phyloP scores from a whole-genome alignment of 306 rosid genomes.

The Cotoneaster glaucophyllus region DNA sequence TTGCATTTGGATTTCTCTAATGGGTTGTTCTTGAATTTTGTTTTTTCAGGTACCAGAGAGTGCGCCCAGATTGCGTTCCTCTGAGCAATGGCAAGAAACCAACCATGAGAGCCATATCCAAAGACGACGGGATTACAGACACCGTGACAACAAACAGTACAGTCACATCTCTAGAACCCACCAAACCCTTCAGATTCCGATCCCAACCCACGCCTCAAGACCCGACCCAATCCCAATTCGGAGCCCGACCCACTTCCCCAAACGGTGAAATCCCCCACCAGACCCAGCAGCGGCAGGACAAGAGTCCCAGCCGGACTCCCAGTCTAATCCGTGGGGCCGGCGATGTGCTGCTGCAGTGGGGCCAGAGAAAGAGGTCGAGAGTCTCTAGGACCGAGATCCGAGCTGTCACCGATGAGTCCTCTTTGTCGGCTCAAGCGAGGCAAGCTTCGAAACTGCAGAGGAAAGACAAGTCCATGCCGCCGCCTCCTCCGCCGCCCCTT shows the following conservation, averaged over 20 bases:
- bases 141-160: not conserved
- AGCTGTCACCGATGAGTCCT: constrained; percentile 38
- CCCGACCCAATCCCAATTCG: constrained; percentile 13
- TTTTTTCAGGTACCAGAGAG: constrained; percentile 34
- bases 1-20: not conserved
- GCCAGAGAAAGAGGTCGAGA: constrained; percentile 55
- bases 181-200: constrained; percentile 41
- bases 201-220: constrained; percentile 24
- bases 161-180: constrained; percentile 19
- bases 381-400: constrained; percentile 47
- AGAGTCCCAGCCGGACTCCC: constrained; percentile 31
- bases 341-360: constrained; percentile 64
- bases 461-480: constrained; percentile 29
- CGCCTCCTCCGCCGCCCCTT: constrained; percentile 37
- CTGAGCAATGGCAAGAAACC: constrained; percentile 34
- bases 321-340: constrained; percentile 30
- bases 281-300: constrained; percentile 14
- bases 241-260: constrained; percentile 11
- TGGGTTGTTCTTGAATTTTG: not conserved
- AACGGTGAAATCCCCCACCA: constrained; percentile 12
- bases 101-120: constrained; percentile 15
- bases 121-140: constrained; percentile 1
- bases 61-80: constrained; percentile 37
- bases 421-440: constrained; percentile 32
- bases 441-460: constrained; percentile 30